These are phyloP conservation scores for Hyphopichia pseudoburtonii DNA, from an alignment of 1,139 yeast species.

Conservation along the genomic window DNA sequence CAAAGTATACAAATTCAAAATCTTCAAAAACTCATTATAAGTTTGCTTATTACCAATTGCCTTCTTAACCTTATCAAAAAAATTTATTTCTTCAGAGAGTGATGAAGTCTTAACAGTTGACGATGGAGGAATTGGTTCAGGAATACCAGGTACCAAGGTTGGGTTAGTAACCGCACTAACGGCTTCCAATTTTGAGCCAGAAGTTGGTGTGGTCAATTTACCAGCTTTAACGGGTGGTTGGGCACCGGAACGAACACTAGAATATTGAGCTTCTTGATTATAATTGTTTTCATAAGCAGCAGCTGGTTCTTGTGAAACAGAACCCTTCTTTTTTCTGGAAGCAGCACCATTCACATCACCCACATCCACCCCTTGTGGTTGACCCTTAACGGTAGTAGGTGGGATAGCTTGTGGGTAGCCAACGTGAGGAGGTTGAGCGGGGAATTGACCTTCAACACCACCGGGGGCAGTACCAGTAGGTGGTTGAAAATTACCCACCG, in stretches of 20 bases:
- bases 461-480: slow-evolving; percentile 47
- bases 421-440: slow-evolving; percentile 4
- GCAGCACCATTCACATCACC: too few species aligned
- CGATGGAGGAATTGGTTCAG: slow-evolving; percentile 79
- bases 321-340: slow-evolving; percentile 26
- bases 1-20: slow-evolving; percentile 82
- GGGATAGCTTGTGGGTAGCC: slow-evolving; percentile 6
- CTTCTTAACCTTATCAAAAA: slow-evolving; percentile 90
- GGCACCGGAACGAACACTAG: slow-evolving; percentile 49
- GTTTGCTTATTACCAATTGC: slow-evolving; percentile 86
- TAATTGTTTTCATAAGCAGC: slow-evolving; percentile 34
- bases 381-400: too few species aligned
- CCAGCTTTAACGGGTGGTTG: slow-evolving; percentile 24
- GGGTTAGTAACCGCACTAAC: slow-evolving; percentile 44
- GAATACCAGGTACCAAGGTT: slow-evolving; percentile 78
- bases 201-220: slow-evolving; percentile 20
- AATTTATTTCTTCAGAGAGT: slow-evolving; percentile 78
- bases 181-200: slow-evolving; percentile 18
- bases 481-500: slow-evolving; percentile 94
- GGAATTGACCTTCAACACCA: slow-evolving; percentile 13
- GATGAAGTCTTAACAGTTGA: slow-evolving; percentile 53
- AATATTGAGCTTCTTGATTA: slow-evolving; percentile 52
- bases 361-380: neutral
- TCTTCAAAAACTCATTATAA: slow-evolving; percentile 86
- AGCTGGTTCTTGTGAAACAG: slow-evolving; percentile 30